Evolutionary conservation across 768 basidiomycete species (phyloP), one percentile per base, ranked within the genome.

Genomic region (Lentinula raphanica): DNA sequence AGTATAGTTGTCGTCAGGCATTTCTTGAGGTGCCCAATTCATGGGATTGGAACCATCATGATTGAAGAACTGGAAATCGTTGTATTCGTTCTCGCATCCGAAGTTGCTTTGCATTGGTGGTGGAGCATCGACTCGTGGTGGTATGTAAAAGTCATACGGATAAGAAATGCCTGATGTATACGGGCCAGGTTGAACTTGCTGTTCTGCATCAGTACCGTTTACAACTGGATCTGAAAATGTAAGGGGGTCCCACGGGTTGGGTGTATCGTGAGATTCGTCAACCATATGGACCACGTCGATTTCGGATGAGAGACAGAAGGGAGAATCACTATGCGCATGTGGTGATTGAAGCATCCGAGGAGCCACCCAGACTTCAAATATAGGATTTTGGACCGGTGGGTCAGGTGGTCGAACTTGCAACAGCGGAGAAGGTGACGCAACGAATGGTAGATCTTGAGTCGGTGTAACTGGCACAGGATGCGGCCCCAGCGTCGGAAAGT

Each of bases 401-500:
- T 28, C 13, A 19, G 13, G 46, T 28, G 46, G 4, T 23, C 21
- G 13, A 21, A 2, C 46, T 48, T 48, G 27, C 3, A 48, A 31
- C 3, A 27, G 27, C 27, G 25, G 46, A 48, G 46, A 4, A 17
- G 27, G 13, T 15, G 32, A 32, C 17, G 49, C 5, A 25, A 11
- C 36, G 19, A 19, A 36, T 13, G 32, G 5, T 36, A 19, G 4
- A 42, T 21, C 25, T 13, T 15, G 17, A 12, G 35, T 5, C 19
- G 38, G 38, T 42, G 53, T 6, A 42, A 5, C 19, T 5, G 38
- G 11, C 4, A 17, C 46, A 25, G 44, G 17, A 21, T 50, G 42
- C 29, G 31, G 9, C 35, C 27, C 62, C 61, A 42, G 64, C 65
- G 42, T 56, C 12, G 7, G 54, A 56, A 63, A 68, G 58, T 64